A percentile compares a stretch with the other conserved stretches of the same genome.
These are phyloP conservation scores for Hericium alpestre DNA, from an alignment of 768 basidiomycete genomes.

Conservation along the genomic window DNA sequence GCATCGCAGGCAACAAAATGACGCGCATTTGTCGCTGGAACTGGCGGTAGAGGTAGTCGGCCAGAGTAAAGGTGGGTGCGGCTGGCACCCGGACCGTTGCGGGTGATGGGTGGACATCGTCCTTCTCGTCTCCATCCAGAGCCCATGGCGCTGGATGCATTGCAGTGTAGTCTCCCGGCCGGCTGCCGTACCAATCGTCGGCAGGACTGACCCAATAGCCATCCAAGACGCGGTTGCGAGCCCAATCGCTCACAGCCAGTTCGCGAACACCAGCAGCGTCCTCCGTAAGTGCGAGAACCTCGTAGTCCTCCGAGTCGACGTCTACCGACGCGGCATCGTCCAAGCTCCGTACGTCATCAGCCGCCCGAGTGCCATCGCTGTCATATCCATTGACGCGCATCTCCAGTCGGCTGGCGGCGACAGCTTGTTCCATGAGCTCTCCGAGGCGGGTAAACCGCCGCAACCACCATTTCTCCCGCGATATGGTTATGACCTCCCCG, in stretches of 20 bases:
- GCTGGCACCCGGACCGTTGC: constrained; percentile 38
- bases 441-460: constrained; percentile 51
- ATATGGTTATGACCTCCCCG: constrained; percentile 45
- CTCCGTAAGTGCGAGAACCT: constrained; percentile 31
- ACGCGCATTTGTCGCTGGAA: constrained; percentile 49
- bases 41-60: constrained; percentile 50
- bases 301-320: constrained; percentile 14
- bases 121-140: constrained; percentile 14
- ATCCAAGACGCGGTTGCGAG: constrained; percentile 58
- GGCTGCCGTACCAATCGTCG: constrained; percentile 48
- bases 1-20: constrained; percentile 56
- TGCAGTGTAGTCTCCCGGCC: constrained; percentile 18
- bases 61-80: constrained; percentile 54
- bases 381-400: constrained; percentile 24
- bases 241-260: constrained; percentile 64
- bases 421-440: constrained; percentile 56
- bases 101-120: constrained; percentile 35
- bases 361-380: constrained; percentile 21
- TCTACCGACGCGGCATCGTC: constrained; percentile 17
- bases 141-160: constrained; percentile 57
- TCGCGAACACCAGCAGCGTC: constrained; percentile 35
- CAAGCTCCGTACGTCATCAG: constrained; percentile 29
- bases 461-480: constrained; percentile 66
- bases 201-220: constrained; percentile 70
- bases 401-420: constrained; percentile 41